phyloP scores from a whole-genome alignment of 306 rosid species.

The Astragalus glycyphyllos region DNA sequence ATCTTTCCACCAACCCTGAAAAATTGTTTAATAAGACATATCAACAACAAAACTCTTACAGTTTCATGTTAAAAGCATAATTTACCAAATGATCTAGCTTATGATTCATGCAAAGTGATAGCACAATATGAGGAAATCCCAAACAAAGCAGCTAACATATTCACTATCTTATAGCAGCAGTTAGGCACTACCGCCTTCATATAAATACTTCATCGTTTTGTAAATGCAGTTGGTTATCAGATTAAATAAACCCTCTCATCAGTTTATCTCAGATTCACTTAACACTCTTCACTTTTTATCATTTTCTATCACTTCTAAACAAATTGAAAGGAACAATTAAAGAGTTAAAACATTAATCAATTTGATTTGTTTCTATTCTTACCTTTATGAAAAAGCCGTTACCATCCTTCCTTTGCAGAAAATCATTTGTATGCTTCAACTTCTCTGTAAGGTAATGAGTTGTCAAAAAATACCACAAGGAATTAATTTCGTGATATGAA shows the following conservation, averaged over 20 bases:
- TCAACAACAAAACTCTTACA: conserved; percentile 26
- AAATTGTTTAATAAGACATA: conserved; percentile 36
- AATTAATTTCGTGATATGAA: conserved; percentile 28
- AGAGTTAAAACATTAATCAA: conserved; percentile 27
- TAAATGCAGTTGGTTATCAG: conserved; percentile 2
- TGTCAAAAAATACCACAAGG: conserved; percentile 27
- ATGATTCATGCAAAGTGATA: conserved; percentile 1
- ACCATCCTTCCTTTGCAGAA: conserved; percentile 61
- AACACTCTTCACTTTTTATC: neutral
- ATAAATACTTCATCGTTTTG: neutral
- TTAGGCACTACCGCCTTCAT: conserved; percentile 1
- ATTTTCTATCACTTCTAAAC: neutral
- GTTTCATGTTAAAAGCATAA: conserved; percentile 27
- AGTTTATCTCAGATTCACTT: conserved; percentile 2
- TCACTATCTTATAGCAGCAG: neutral
- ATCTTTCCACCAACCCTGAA: conserved; percentile 96
- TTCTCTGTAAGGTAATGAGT: conserved; percentile 63
- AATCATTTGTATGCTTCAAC: conserved; percentile 54
- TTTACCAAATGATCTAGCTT: conserved; percentile 8
- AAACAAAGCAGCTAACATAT: conserved; percentile 24
- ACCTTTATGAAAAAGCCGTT: conserved; percentile 75
- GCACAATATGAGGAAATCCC: conserved; percentile 10
- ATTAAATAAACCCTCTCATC: neutral
- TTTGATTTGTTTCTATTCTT: conserved; percentile 37
- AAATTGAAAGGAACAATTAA: conserved; percentile 13